Percentiles rank a stretch among this genome's conserved stretches.
Conservation (phyloP, 306 rosid species). For the Inga leiocalycina region DNA sequence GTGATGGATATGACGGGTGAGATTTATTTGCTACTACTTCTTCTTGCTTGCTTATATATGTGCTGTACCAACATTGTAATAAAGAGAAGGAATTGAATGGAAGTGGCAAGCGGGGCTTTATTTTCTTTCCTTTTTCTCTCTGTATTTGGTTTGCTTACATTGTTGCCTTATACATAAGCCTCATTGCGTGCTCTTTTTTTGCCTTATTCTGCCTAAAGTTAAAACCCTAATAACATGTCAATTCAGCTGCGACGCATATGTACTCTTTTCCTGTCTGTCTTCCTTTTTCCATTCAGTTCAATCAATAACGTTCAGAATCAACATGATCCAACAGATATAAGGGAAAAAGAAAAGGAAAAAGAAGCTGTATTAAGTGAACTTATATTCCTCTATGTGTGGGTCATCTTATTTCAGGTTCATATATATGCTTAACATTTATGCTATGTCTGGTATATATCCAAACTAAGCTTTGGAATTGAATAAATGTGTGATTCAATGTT, state of each 20-base stretch:
- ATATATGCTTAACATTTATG: not conserved
- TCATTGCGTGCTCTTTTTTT: slow-evolving; percentile 4
- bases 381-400: not conserved
- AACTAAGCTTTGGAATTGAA: not conserved
- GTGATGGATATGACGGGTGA: slow-evolving; percentile 3
- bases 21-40: not conserved
- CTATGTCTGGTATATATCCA: not conserved
- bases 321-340: not conserved
- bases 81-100: not conserved
- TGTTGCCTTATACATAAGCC: slow-evolving; percentile 2
- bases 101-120: slow-evolving; percentile 30
- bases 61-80: not conserved
- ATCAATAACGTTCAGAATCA: not conserved
- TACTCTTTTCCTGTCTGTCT: not conserved
- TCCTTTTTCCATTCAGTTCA: not conserved
- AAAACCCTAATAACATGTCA: not conserved
- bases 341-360: not conserved
- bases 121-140: not conserved
- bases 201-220: not conserved
- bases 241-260: not conserved
- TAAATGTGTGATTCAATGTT: not conserved
- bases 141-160: not conserved
- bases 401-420: not conserved
- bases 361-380: not conserved
- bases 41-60: slow-evolving; percentile 14